Base-by-base conservation (phyloP, 768 basidiomycete genomes). In the Suillus decipiens region DNA sequence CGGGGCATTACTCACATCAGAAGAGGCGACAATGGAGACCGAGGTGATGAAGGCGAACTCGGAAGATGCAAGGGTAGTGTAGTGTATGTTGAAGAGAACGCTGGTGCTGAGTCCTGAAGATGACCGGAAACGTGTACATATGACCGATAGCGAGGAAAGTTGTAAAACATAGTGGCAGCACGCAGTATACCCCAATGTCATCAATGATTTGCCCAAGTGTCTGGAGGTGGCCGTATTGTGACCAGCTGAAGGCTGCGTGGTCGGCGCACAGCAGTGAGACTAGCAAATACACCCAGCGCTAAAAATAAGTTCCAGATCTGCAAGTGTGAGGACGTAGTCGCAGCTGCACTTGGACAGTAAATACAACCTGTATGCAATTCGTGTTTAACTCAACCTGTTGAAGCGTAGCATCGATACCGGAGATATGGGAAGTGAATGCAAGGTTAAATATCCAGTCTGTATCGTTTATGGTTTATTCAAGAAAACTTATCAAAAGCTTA, bases 141-240 rank as follows among this genome's bases (percentile, higher is more conserved):
- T 34, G 2, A 34, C 19, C 11, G 33, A 34, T 19, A 6, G 11
- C 11, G 50, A 33, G 33, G 19, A 33, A 53, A 2, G 33, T 34
- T 33, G 10, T 19, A 1, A 12, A 33, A 12, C 5, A 10, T 10
- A 19, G 19, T 19, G 33, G 11, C 51, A 53, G 33, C 9, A n/a
- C n/a, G n/a, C n/a, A n/a, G n/a, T n/a, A n/a, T n/a, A n/a, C n/a
- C n/a, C n/a, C n/a, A n/a, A n/a, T n/a, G n/a, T n/a, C n/a, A n/a
- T n/a, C n/a, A n/a, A n/a, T n/a, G n/a, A n/a, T n/a, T n/a, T n/a
- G n/a, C n/a, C n/a, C 47, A 7, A 78, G 68, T 19, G 73, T 78
- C 48, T 75, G 72, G 7, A 78, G 61, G 24, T 77, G 75, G 3
- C 76, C 74, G 33, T 77, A 78, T n/a, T n/a, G 72, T 66, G 5